phyloP scores from a whole-genome alignment of 1,284 basidiomycete species.

The Heliocybe sulcata region DNA sequence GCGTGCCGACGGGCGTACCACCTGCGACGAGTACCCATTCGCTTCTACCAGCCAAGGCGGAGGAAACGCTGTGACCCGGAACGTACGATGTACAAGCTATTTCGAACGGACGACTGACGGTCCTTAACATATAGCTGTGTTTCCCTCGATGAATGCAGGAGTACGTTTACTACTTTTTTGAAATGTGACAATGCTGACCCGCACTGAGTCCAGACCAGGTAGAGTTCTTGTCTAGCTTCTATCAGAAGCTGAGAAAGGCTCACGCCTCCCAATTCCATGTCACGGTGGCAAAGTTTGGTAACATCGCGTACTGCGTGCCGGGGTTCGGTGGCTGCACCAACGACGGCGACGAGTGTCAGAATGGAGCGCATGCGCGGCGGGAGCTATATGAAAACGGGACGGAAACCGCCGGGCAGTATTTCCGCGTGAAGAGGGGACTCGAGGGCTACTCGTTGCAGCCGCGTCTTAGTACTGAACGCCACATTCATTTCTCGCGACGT shows the following conservation, averaged over 20 bases:
- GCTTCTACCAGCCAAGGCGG: neutral
- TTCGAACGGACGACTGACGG: neutral
- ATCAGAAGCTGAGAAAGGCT: neutral
- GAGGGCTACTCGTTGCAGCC: neutral
- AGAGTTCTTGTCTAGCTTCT: neutral
- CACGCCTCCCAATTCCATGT: neutral
- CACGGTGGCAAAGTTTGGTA: neutral
- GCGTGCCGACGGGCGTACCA: neutral
- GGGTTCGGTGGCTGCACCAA: neutral
- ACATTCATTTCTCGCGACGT: neutral
- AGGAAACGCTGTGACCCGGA: neutral
- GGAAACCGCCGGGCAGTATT: neutral
- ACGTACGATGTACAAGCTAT: neutral
- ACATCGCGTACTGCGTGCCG: neutral
- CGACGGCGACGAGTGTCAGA: neutral
- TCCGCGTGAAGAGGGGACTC: neutral
- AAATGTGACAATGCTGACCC: neutral
- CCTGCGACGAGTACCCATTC: neutral
- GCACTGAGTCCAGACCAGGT: neutral
- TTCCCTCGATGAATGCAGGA: neutral
- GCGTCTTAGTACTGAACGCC: neutral
- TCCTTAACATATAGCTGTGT: neutral
- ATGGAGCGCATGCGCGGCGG: neutral
- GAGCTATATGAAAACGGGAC: neutral
- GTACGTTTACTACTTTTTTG: neutral